Conservation (phyloP, 257 asterid genomes). For the Coffea eugenioides region DNA sequence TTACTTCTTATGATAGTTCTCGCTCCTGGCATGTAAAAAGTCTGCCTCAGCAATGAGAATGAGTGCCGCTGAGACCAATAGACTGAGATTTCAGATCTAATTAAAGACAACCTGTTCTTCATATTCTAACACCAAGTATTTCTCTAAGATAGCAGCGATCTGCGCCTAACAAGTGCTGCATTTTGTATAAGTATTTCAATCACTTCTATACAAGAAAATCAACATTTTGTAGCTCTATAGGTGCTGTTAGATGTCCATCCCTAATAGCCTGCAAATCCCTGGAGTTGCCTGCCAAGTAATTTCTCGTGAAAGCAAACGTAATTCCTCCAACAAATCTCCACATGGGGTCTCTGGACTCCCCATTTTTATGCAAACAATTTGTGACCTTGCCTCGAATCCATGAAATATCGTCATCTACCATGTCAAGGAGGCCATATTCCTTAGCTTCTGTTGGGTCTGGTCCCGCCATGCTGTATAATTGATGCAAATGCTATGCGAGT, state of each 20-base stretch:
- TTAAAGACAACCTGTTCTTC: too few relatives aligned
- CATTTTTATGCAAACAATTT: conserved; percentile 74
- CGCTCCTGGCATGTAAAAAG: too few relatives aligned
- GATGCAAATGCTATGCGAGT: conserved; percentile 13
- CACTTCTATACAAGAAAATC: conserved; percentile 40
- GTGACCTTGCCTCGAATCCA: conserved; percentile 66
- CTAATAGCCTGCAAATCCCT: conserved; percentile 47
- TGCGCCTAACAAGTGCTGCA: too few relatives aligned
- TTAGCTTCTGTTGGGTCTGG: conserved; percentile 62
- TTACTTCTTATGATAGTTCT: too few relatives aligned
- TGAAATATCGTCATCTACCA: conserved; percentile 72
- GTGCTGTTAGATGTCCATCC: conserved; percentile 44
- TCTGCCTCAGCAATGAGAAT: too few relatives aligned
- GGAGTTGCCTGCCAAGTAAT: conserved; percentile 50
- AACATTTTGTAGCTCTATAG: conserved; percentile 54
- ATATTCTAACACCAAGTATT: too few relatives aligned
- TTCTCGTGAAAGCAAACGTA: conserved; percentile 68
- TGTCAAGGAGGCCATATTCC: conserved; percentile 81
- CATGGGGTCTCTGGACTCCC: conserved; percentile 71
- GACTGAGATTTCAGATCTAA: too few relatives aligned
- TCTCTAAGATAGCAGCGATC: too few relatives aligned
- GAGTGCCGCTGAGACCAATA: too few relatives aligned
- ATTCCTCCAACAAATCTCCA: conserved; percentile 77
- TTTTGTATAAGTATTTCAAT: too few relatives aligned
- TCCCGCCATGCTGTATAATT: conserved; percentile 69